These are phyloP conservation scores for Delitschia confertaspora DNA, from an alignment of 495 filamentous ascomycete species.

Conservation along the genomic window DNA sequence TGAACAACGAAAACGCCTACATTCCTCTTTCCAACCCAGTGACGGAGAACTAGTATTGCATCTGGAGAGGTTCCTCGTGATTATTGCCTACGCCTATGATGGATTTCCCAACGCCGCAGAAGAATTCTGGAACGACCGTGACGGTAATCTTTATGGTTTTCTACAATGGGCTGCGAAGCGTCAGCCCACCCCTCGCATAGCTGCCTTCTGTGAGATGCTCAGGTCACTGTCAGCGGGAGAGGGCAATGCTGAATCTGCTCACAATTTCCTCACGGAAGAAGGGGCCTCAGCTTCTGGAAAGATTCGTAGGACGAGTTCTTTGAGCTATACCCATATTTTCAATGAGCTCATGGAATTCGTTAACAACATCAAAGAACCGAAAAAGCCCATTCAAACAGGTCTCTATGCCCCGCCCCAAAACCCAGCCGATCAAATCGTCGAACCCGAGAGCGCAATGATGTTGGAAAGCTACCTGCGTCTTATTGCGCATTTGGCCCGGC, in stretches of 20 bases:
- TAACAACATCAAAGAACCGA: conserved; percentile 56
- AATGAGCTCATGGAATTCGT: conserved; percentile 74
- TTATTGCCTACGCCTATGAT: conserved; percentile 87
- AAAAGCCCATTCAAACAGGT: conserved; percentile 43
- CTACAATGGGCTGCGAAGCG: conserved; percentile 88
- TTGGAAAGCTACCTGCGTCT: conserved; percentile 85
- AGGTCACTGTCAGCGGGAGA: conserved; percentile 73
- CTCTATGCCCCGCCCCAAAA: conserved; percentile 48
- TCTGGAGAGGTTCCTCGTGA: conserved; percentile 82
- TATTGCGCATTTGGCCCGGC: conserved; percentile 63
- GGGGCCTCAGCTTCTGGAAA: conserved; percentile 60
- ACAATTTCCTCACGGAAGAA: conserved; percentile 85
- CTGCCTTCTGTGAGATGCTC: conserved; percentile 93
- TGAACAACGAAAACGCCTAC: conserved; percentile 64
- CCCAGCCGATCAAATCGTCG: conserved; percentile 58
- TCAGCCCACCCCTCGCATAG: conserved; percentile 84
- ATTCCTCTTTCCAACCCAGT: conserved; percentile 40
- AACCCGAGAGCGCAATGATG: conserved; percentile 85
- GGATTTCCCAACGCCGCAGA: conserved; percentile 70
- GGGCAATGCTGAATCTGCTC: conserved; percentile 68
- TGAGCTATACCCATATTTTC: conserved; percentile 90
- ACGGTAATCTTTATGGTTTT: conserved; percentile 86
- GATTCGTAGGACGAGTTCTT: conserved; percentile 65
- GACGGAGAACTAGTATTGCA: conserved; percentile 61
- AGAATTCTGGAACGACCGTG: conserved; percentile 79